A percentile compares a stretch with the other conserved stretches of the same genome.
phyloP scores from a whole-genome alignment of 306 rosid species.

The Biancaea sappan region DNA sequence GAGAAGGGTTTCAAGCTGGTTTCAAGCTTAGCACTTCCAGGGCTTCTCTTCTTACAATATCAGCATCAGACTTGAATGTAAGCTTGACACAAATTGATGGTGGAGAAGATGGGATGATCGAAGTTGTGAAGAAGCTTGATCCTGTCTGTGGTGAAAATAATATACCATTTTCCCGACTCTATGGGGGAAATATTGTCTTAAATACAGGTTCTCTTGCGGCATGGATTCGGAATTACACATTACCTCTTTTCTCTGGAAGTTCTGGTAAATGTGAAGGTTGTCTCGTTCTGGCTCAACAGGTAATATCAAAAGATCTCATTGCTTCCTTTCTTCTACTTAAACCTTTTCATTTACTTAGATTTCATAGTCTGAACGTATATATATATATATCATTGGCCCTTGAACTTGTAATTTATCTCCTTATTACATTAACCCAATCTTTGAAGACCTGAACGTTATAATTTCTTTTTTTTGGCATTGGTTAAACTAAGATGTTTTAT shows the following conservation, averaged over 20 bases:
- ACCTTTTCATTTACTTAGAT: constrained; percentile 21
- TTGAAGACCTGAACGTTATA: not conserved
- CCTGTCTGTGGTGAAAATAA: constrained; percentile 67
- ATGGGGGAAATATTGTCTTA: constrained; percentile 79
- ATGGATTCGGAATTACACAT: constrained; percentile 70
- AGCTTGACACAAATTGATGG: constrained; percentile 79
- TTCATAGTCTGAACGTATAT: not conserved
- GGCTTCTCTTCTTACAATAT: constrained; percentile 66
- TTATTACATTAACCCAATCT: not conserved
- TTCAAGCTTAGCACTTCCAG: constrained; percentile 78
- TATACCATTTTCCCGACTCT: constrained; percentile 85
- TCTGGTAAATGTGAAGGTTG: constrained; percentile 82
- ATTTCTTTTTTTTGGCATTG: not conserved
- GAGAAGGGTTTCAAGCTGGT: constrained; percentile 81
- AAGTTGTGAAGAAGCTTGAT: constrained; percentile 70
- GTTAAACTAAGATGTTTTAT: not conserved
- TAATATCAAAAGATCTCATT: constrained; percentile 37
- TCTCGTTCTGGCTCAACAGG: constrained; percentile 95
- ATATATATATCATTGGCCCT: too few relatives aligned
- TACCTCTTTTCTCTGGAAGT: constrained; percentile 78
- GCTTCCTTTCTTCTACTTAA: constrained; percentile 26
- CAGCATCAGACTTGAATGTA: constrained; percentile 66
- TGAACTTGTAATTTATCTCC: constrained; percentile 4
- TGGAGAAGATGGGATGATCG: constrained; percentile 90
- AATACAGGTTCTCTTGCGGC: constrained; percentile 61